Base-by-base conservation (phyloP, 805 yeast genomes). In the Candida multigemmis region DNA sequence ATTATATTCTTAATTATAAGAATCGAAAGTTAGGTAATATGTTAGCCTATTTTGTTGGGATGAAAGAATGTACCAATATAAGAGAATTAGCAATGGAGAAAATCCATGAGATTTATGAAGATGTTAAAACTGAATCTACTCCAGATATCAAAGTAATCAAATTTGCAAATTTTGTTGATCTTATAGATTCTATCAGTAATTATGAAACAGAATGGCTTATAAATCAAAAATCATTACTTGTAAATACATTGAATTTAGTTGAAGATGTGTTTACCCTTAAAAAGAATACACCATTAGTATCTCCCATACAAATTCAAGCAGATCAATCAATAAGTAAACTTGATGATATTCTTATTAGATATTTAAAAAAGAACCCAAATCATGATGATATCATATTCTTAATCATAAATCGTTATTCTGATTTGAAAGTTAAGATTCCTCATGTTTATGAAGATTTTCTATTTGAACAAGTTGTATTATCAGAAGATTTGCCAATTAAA, bases 161-260 rank as follows among this genome's bases (percentile, higher is more conserved):
- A 36, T 72, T 83, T 44, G 77, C 87, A 11, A 87, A 86, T 42
- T 56, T 79, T 35, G 65, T 84, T 22, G 87, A 82, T 42, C 46
- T 84, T 28, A 51, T 81, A 14, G 53, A 57, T 12, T 67, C 85
- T 0, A 53, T 84, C 24, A 53, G 66, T 1, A 41, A 53, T 2
- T 62, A 56, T 26, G 78, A 77, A 15, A 29, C 36, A 2, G 70
- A 61, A 2, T 84, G 93, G 94, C 53, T 82, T 25, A 48, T 48
- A 14, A 43, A 50, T 2, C 79, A 77, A 41, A 57, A 56, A 16
- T 67, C 59, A 2, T 30, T 69, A 1, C 44, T 77, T 14, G 44
- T 58, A 14, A 55, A 57, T 13, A 43, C 75, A 23, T 58, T 67
- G 3, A 50, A 54, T 0, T 33, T 69, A 17, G 54, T 69, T 2